Percentiles rank a stretch among this genome's conserved stretches.
Conservation (phyloP, 441 rosid genomes). For the Jatropha podagrica region DNA sequence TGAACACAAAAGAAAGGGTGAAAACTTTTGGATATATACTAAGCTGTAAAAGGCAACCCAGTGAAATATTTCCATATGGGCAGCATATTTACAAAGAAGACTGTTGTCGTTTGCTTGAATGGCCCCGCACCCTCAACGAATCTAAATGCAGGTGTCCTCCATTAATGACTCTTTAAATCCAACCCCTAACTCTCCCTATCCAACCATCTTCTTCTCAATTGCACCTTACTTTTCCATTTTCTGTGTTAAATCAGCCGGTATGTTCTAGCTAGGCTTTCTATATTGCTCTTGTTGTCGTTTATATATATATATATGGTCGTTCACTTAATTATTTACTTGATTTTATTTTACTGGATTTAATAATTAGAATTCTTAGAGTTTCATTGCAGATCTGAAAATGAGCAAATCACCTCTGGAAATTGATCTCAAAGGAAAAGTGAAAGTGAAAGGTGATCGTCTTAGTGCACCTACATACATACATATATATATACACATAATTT, state of each 20-base stretch:
- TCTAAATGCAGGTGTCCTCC: constrained; percentile 8
- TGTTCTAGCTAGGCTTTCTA: no score
- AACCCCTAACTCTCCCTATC: not conserved
- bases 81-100: no score
- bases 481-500: not conserved
- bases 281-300: no score
- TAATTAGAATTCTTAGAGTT: not conserved
- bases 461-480: no score
- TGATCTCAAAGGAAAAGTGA: not conserved
- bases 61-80: not conserved
- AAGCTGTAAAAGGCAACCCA: not conserved
- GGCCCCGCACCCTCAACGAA: not conserved
- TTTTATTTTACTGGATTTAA: not conserved
- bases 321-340: no score
- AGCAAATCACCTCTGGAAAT: not conserved
- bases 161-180: not conserved
- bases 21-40: not conserved
- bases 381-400: constrained; percentile 23
- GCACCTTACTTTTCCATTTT: not conserved
- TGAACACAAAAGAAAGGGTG: not conserved
- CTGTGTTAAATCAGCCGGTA: no score
- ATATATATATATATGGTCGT: no score
- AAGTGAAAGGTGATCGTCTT: constrained; percentile 1
- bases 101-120: not conserved
- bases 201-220: not conserved